phyloP scores from a whole-genome alignment of 768 basidiomycete species.

The Epithele typhae region DNA sequence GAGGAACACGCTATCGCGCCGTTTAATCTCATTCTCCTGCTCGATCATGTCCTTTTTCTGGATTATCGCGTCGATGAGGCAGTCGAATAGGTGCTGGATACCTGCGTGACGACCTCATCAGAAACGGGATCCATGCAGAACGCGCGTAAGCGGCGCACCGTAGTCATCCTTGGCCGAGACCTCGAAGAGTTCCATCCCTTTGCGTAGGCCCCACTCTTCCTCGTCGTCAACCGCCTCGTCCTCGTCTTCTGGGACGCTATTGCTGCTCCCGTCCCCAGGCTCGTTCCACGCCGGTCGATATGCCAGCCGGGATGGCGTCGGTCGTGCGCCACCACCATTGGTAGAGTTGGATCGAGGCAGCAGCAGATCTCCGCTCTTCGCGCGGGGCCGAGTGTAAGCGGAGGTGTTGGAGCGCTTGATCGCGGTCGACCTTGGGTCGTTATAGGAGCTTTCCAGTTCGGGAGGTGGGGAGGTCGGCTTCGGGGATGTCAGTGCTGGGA shows the following conservation, averaged over 20 bases:
- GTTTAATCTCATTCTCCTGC: constrained; percentile 72
- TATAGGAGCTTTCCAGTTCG: constrained; percentile 37
- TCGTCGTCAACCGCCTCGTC: constrained; percentile 43
- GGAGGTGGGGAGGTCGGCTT: constrained; percentile 58
- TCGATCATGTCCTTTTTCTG: constrained; percentile 75
- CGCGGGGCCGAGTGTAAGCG: constrained; percentile 36
- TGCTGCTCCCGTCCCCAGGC: constrained; percentile 55
- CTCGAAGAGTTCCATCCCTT: constrained; percentile 86
- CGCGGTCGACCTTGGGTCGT: constrained; percentile 46
- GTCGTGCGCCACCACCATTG: background rate
- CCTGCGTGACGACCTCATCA: constrained; percentile 38
- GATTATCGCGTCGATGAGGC: constrained; percentile 79
- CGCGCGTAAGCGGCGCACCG: constrained; percentile 42
- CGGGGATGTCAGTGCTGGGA: constrained; percentile 42
- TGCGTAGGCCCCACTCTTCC: constrained; percentile 74
- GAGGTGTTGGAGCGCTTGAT: constrained; percentile 30
- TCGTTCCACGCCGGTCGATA: constrained; percentile 51
- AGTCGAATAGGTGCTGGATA: constrained; percentile 74
- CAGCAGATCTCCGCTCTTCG: constrained; percentile 38
- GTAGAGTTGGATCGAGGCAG: constrained; percentile 20
- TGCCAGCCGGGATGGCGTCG: constrained; percentile 42
- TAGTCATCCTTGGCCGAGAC: constrained; percentile 87
- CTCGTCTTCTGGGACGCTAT: constrained; percentile 60
- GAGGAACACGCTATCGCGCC: constrained; percentile 81
- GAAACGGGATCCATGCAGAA: background rate